phyloP scores from a whole-genome alignment of 2,329 filamentous ascomycete species.

The Tolypocladium paradoxum region DNA sequence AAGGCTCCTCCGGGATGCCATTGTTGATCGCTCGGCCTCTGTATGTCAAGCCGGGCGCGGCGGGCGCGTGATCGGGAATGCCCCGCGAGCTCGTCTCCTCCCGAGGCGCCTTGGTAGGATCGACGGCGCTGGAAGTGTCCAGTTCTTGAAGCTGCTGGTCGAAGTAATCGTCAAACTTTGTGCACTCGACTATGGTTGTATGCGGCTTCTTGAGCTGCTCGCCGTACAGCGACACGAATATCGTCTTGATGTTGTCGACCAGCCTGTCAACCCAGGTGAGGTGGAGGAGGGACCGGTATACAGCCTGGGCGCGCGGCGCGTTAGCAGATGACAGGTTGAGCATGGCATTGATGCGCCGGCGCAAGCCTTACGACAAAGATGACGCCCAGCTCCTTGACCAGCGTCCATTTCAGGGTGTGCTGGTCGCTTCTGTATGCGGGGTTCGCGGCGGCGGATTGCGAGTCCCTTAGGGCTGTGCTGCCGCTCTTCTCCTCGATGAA shows the following conservation, averaged over 20 bases:
- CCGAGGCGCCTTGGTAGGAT: slow-evolving; percentile 18
- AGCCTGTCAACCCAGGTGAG: slow-evolving; percentile 96
- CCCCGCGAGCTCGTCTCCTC: slow-evolving; percentile 22
- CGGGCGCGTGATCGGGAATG: slow-evolving; percentile 11
- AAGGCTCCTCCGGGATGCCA: slow-evolving; percentile 29
- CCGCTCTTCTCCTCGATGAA: slow-evolving; percentile 90
- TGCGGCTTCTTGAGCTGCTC: slow-evolving; percentile 75
- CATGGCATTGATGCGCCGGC: background rate
- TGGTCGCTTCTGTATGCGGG: slow-evolving; percentile 81
- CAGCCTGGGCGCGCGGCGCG: slow-evolving; percentile 50
- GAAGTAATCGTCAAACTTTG: slow-evolving; percentile 82
- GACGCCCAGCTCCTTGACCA: slow-evolving; percentile 81
- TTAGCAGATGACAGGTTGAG: background rate
- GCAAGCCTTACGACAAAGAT: slow-evolving; percentile 69
- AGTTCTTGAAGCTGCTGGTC: slow-evolving; percentile 84
- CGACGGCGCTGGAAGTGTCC: slow-evolving; percentile 39
- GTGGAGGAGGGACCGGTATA: slow-evolving; percentile 91
- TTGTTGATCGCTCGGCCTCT: slow-evolving; percentile 24
- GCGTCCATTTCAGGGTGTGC: slow-evolving; percentile 89
- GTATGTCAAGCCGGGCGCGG: slow-evolving; percentile 29
- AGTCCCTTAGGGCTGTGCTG: slow-evolving; percentile 47
- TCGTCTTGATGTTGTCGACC: slow-evolving; percentile 84
- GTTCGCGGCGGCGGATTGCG: slow-evolving; percentile 49
- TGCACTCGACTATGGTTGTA: slow-evolving; percentile 67
- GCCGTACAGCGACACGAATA: slow-evolving; percentile 85